Evolutionary conservation across 73 alveolate genomes (phyloP), one percentile per base, ranked within the genome.

Genomic region (Symbiodinium pilosum): DNA sequence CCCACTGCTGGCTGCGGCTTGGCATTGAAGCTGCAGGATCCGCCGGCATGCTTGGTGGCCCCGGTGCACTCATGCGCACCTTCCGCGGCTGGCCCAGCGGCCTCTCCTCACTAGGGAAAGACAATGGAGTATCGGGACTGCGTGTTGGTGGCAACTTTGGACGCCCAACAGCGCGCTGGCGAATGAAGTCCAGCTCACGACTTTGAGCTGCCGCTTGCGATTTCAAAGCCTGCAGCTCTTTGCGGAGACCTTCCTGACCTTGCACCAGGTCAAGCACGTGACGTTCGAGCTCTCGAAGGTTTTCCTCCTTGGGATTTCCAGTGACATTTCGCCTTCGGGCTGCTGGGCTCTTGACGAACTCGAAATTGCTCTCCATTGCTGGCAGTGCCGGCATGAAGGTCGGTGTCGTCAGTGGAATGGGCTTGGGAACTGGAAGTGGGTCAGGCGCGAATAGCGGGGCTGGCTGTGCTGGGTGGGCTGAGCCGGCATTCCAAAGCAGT

Each of bases 131-230:
- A 64, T 64, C 81, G 38, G 81, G 81, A 28, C 81, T 64, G 81
- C 81, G 81, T 64, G 81, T 64, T 64, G 81, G 81, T 64, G 81
- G 81, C 81, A 64, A 64, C 81, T 64, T 64, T 64, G 81, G 81
- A 64, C 81, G 81, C 81, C 81, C 81, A 64, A 64, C 81, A 18
- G 20, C 41, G 30, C 81, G 81, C 59, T 47, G 59, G 6, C 59
- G 6, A 34, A 64, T 64, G 30, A 38, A 64, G 20, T 64, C 81
- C 81, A 64, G 38, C 81, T 64, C 81, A 28, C 81, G 81, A 64
- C 81, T 64, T 64, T 64, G 81, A 64, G 81, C 81, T 64, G 81
- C 81, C 30, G 81, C 81, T 64, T 64, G 81, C 81, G 24, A 18
- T 38, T 64, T 64, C 41, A 64, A 64, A 14, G 81, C 39, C 38